Conservation (phyloP, 208 protist species). For the Leishmania aethiopica region DNA sequence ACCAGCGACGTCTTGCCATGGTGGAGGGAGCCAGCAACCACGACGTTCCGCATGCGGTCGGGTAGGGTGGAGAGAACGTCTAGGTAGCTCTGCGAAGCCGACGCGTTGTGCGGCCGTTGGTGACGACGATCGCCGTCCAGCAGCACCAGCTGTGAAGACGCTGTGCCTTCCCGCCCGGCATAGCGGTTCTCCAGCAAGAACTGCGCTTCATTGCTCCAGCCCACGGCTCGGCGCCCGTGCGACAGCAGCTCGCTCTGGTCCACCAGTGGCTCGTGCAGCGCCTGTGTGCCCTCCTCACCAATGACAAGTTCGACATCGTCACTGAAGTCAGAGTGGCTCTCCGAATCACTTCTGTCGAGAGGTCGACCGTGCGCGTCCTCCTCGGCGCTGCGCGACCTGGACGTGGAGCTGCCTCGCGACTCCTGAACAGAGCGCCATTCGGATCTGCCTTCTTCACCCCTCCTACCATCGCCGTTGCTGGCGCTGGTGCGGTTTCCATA, state of each 20-base stretch:
- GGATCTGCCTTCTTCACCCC: slow-evolving; percentile 29
- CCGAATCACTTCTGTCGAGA: not conserved
- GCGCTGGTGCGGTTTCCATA: slow-evolving; percentile 44
- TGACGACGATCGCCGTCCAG: not conserved
- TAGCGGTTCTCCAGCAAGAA: slow-evolving; percentile 50
- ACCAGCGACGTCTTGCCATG: slow-evolving; percentile 98
- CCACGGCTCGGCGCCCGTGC: slow-evolving; percentile 10
- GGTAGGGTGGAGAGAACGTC: slow-evolving; percentile 59
- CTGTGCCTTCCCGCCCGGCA: slow-evolving; percentile 2
- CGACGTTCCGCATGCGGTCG: slow-evolving; percentile 94
- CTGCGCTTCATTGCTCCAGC: slow-evolving; percentile 15
- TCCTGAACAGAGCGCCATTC: slow-evolving; percentile 32
- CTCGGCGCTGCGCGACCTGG: slow-evolving; percentile 15
- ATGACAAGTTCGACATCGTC: slow-evolving; percentile 86
- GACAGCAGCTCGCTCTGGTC: slow-evolving; percentile 35
- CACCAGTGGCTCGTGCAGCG: slow-evolving; percentile 68
- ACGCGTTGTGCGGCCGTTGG: not conserved
- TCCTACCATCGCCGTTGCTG: not conserved
- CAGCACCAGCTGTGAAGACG: slow-evolving; percentile 28
- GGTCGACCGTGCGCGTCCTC: not conserved
- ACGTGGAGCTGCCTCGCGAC: slow-evolving; percentile 27
- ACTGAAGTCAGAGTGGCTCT: slow-evolving; percentile 58
- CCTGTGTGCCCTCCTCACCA: slow-evolving; percentile 71
- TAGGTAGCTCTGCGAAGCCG: slow-evolving; percentile 37
- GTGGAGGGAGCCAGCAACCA: slow-evolving; percentile 94